These are phyloP conservation scores for Nigrograna mackinnonii DNA, from an alignment of 2,329 filamentous ascomycete species.

Conservation along the genomic window DNA sequence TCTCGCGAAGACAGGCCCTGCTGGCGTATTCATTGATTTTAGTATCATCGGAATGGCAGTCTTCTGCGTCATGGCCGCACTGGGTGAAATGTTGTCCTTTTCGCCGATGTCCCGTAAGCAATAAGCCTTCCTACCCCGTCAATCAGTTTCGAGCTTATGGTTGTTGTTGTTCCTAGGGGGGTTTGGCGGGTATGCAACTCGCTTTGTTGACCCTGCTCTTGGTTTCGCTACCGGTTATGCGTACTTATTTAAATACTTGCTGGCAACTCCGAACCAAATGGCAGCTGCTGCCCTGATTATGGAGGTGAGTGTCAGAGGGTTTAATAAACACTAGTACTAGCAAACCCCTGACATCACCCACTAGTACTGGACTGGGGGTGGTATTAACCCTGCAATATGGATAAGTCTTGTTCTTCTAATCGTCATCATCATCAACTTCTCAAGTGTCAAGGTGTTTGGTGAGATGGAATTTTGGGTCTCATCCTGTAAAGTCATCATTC, in stretches of 20 bases:
- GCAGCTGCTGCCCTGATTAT: not conserved
- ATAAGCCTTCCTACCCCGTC: too few species aligned
- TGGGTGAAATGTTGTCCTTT: not conserved
- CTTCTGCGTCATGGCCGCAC: not conserved
- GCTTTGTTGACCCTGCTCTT: not conserved
- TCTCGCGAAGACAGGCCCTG: not conserved
- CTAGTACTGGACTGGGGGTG: not conserved
- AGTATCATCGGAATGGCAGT: not conserved
- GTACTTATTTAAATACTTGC: not conserved
- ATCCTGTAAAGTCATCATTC: conserved; percentile 48
- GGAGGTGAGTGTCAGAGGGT: too few species aligned
- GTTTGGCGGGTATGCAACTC: not conserved
- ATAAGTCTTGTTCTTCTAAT: not conserved
- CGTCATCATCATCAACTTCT: conserved; percentile 40
- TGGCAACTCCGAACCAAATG: not conserved
- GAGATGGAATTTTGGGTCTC: conserved; percentile 51
- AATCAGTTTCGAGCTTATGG: too few species aligned
- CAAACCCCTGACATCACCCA: too few species aligned
- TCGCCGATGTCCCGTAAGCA: not conserved
- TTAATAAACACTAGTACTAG: too few species aligned
- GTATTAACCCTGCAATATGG: not conserved
- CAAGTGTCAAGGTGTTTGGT: conserved; percentile 51
- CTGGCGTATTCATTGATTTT: not conserved
- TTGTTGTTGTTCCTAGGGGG: too few species aligned
- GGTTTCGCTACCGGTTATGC: not conserved